phyloP scores from a whole-genome alignment of 2,329 filamentous ascomycete species.

The Fonsecaea monophora region DNA sequence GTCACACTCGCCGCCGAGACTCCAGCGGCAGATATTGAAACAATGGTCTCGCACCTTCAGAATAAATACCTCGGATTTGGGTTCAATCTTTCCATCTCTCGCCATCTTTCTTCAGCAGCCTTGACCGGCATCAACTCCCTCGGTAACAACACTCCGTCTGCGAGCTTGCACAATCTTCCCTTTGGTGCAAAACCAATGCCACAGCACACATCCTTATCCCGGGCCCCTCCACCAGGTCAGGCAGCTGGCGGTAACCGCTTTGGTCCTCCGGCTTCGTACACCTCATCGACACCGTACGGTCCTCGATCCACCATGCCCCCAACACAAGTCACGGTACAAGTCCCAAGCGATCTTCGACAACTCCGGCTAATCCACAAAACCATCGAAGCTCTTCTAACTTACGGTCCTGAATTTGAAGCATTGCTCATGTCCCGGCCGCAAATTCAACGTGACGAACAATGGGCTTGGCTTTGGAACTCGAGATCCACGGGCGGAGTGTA shows the following conservation, averaged over 20 bases:
- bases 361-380: constrained; percentile 87
- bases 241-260: constrained; percentile 66
- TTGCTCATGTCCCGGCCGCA: constrained; percentile 85
- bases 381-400: constrained; percentile 76
- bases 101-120: constrained; percentile 79
- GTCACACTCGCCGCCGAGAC: constrained; percentile 82
- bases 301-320: constrained; percentile 44
- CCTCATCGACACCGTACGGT: constrained; percentile 48
- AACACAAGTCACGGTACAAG: constrained; percentile 73
- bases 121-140: constrained; percentile 63
- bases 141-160: constrained; percentile 54
- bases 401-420: constrained; percentile 88
- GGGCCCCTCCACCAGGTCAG: constrained; percentile 56
- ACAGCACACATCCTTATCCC: constrained; percentile 56
- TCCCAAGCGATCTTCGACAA: constrained; percentile 78
- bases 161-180: constrained; percentile 62
- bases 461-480: constrained; percentile 93
- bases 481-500: constrained; percentile 80
- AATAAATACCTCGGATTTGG: constrained; percentile 86
- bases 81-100: constrained; percentile 78
- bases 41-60: constrained; percentile 76
- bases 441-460: constrained; percentile 85
- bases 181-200: constrained; percentile 77
- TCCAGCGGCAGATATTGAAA: constrained; percentile 81
- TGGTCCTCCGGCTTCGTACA: constrained; percentile 77